phyloP scores from a whole-genome alignment of 179 eudicot genomes.

The Patellifolia procumbens region DNA sequence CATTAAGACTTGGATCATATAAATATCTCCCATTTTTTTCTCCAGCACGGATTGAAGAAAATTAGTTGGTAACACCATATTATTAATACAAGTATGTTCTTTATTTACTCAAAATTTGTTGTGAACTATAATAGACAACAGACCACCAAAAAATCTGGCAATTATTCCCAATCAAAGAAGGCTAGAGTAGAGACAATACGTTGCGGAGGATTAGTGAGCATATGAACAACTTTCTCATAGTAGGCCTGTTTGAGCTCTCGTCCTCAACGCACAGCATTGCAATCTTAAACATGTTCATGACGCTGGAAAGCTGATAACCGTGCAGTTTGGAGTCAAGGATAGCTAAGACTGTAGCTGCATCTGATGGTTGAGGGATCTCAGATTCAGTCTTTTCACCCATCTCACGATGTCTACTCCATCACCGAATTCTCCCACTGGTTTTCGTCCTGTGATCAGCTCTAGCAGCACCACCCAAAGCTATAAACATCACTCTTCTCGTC shows the following conservation, averaged over 20 bases:
- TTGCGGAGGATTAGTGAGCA: too few relatives aligned
- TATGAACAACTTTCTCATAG: too few relatives aligned
- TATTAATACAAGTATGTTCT: too few relatives aligned
- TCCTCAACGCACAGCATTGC: conserved; percentile 87
- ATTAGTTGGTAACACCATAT: too few relatives aligned
- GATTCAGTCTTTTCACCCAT: conserved; percentile 60
- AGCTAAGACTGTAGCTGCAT: conserved; percentile 68
- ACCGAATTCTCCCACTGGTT: too few relatives aligned
- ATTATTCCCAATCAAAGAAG: conserved; percentile 25
- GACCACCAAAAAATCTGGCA: neutral
- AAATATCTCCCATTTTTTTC: too few relatives aligned
- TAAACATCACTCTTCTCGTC: conserved; percentile 91
- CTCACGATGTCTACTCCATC: too few relatives aligned
- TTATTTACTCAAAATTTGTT: too few relatives aligned
- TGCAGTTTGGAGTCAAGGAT: conserved; percentile 68
- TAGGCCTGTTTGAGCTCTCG: conserved; percentile 55
- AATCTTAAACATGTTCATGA: conserved; percentile 70
- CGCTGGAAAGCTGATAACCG: conserved; percentile 54
- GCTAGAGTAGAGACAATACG: conserved; percentile 20
- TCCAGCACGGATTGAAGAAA: too few relatives aligned
- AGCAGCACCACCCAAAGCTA: conserved; percentile 90
- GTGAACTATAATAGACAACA: too few relatives aligned
- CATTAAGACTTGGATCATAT: too few relatives aligned
- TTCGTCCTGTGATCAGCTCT: conserved; percentile 70
- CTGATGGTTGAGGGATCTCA: conserved; percentile 63